phyloP scores from a whole-genome alignment of 768 basidiomycete species.

The Rhizopogon roseolus region DNA sequence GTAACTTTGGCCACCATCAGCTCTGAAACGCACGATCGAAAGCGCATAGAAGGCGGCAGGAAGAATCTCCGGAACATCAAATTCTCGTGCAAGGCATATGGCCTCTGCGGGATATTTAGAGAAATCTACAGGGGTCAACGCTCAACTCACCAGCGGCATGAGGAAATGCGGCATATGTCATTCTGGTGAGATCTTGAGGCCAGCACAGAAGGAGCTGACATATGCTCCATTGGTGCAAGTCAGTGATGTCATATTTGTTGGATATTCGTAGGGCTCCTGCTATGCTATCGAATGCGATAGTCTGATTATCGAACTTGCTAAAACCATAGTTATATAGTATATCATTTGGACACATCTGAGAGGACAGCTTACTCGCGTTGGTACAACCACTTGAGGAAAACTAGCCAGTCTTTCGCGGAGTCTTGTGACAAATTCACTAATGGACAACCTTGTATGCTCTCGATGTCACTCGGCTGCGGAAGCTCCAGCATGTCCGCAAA shows the following conservation, averaged over 20 bases:
- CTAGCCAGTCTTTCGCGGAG: conserved; percentile 24
- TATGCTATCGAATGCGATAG: conserved; percentile 19
- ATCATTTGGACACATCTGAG: not conserved
- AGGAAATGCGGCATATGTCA: conserved; percentile 23
- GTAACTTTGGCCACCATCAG: conserved; percentile 27
- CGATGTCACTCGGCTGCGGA: conserved; percentile 24
- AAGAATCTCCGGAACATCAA: conserved; percentile 30
- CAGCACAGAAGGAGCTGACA: conserved; percentile 21
- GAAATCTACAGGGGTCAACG: not conserved
- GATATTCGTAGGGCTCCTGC: conserved; percentile 27
- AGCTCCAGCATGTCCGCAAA: conserved; percentile 34
- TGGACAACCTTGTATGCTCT: conserved; percentile 28
- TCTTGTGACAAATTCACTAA: conserved; percentile 23
- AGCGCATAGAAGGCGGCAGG: conserved; percentile 38
- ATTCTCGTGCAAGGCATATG: conserved; percentile 30
- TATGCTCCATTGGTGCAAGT: conserved; percentile 21
- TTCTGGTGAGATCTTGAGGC: conserved; percentile 22
- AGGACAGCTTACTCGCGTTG: conserved; percentile 22
- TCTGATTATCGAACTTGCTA: conserved; percentile 20
- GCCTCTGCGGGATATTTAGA: conserved; percentile 20
- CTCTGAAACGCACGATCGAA: conserved; percentile 23
- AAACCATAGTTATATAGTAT: not conserved
- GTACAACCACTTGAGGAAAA: conserved; percentile 29
- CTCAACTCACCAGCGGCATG: conserved; percentile 26
- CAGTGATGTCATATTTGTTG: conserved; percentile 32